Percentiles rank a stretch among this genome's conserved stretches.
Conservation (phyloP, 371 early-diverging fungal species). For the Smittium mucronatum region DNA sequence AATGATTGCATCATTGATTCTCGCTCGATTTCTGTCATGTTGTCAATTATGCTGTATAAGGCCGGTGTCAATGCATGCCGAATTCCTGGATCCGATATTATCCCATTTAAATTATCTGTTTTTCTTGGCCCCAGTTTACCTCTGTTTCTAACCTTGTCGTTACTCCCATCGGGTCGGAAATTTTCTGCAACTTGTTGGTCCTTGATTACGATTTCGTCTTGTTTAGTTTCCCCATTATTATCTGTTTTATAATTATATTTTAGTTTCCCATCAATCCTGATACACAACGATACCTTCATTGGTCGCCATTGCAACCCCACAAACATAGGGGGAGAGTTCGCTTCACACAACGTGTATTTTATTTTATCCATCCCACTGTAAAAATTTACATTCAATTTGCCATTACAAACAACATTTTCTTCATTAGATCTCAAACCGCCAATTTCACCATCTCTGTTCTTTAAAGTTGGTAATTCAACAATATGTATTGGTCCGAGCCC, state of each 20-base stretch:
- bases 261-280: background rate
- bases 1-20: conserved; percentile 17
- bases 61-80: conserved; percentile 27
- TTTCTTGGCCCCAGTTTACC: background rate
- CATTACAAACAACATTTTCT: background rate
- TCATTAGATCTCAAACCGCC: background rate
- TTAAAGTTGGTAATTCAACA: background rate
- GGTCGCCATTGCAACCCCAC: conserved; percentile 3
- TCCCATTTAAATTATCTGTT: conserved; percentile 9
- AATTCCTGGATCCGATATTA: conserved; percentile 19
- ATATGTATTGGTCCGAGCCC: background rate
- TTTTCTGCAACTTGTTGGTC: too few relatives aligned
- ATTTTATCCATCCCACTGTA: background rate
- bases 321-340: background rate
- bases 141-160: background rate
- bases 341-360: background rate
- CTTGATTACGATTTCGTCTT: too few relatives aligned
- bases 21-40: conserved; percentile 19
- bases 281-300: background rate
- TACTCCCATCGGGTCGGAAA: too few relatives aligned
- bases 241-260: background rate
- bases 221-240: background rate
- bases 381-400: background rate
- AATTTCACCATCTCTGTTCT: background rate
- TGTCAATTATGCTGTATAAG: conserved; percentile 26